Percentiles rank a stretch among this genome's conserved stretches.
Evolutionary conservation across 2,329 filamentous ascomycete species (phyloP).

Genomic region (Zalaria obscura): DNA sequence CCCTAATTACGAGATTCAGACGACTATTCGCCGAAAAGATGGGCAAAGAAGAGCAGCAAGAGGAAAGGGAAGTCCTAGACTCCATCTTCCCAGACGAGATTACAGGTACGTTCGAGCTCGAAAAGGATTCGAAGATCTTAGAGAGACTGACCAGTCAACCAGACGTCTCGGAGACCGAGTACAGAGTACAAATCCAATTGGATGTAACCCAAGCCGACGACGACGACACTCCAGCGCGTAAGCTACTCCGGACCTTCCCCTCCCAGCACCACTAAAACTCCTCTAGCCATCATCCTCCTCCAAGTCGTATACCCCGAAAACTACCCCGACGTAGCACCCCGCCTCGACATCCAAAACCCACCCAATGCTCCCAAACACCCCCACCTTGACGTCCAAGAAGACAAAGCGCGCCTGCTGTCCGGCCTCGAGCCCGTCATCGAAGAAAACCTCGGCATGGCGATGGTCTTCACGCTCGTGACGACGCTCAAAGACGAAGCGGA

Average conservation of each 20-base stretch:
- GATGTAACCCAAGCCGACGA: slow-evolving; percentile 55
- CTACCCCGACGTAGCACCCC: slow-evolving; percentile 79
- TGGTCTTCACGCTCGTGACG: slow-evolving; percentile 86
- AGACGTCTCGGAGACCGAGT: slow-evolving; percentile 87
- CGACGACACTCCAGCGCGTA: slow-evolving; percentile 36
- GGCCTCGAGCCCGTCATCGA: slow-evolving; percentile 62
- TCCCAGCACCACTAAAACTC: neutral
- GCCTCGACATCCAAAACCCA: slow-evolving; percentile 63
- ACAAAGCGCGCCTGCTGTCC: slow-evolving; percentile 61
- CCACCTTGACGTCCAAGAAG: slow-evolving; percentile 65
- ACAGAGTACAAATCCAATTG: slow-evolving; percentile 71
- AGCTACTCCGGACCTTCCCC: neutral
- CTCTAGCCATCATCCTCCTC: slow-evolving; percentile 54
- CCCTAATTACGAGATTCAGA: too few relatives aligned
- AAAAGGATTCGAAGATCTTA: neutral
- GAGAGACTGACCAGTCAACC: slow-evolving; percentile 4
- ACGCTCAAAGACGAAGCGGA: slow-evolving; percentile 86
- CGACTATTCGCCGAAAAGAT: slow-evolving; percentile 15
- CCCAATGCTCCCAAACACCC: slow-evolving; percentile 56
- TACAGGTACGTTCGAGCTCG: slow-evolving; percentile 44
- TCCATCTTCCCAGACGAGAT: slow-evolving; percentile 98
- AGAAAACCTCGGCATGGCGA: slow-evolving; percentile 92
- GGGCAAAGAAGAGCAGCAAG: slow-evolving; percentile 69
- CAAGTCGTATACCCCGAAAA: slow-evolving; percentile 78
- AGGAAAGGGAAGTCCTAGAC: slow-evolving; percentile 94